These are phyloP conservation scores for Alternaria sp. DNA, from an alignment of 2,329 filamentous ascomycete genomes.

Conservation along the genomic window DNA sequence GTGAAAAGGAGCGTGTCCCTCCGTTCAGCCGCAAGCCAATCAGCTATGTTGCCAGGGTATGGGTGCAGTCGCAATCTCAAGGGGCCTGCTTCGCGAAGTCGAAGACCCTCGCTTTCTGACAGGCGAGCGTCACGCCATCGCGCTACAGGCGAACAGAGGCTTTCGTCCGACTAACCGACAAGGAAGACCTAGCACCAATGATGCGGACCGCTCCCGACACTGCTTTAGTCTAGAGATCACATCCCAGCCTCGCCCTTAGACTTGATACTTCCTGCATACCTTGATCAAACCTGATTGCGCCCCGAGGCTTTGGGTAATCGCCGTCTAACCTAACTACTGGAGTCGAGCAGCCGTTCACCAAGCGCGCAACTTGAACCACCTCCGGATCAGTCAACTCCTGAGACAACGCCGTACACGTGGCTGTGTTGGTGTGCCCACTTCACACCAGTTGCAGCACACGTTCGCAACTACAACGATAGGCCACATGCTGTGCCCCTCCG, in stretches of 20 bases:
- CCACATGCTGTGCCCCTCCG: background rate
- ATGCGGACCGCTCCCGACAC: slow-evolving; percentile 6
- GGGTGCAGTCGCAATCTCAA: background rate
- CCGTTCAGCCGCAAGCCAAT: background rate
- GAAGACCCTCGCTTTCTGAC: background rate
- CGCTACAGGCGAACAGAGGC: background rate
- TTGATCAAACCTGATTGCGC: background rate
- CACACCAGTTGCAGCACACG: background rate
- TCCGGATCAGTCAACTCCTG: background rate
- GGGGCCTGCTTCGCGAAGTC: background rate
- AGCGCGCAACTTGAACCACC: background rate
- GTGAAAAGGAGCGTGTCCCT: background rate
- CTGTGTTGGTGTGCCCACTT: background rate
- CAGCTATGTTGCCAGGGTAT: background rate
- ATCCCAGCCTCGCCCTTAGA: background rate
- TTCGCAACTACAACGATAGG: background rate
- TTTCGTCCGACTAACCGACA: background rate
- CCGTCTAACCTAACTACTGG: background rate
- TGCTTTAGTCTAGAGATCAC: background rate
- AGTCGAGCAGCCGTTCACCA: background rate
- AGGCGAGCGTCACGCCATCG: background rate
- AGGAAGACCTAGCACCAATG: background rate
- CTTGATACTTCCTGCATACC: background rate
- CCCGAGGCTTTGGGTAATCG: background rate
- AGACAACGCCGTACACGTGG: background rate